Conservation (phyloP, 2,329 filamentous ascomycete species). For the Fusarium abutilonis region DNA sequence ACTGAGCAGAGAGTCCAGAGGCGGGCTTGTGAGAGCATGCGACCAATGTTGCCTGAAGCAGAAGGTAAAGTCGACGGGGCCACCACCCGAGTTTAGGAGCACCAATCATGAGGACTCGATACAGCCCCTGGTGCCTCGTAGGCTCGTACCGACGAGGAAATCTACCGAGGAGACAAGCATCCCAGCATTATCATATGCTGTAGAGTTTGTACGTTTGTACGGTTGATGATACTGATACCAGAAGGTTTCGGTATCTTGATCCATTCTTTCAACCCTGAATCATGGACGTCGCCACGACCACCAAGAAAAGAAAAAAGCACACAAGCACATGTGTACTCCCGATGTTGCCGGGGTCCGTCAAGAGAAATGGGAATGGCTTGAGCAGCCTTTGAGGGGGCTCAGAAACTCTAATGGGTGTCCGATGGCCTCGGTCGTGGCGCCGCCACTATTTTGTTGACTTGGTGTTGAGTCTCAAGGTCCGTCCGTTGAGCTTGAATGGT, state of each 20-base stretch:
- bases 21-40: conserved; percentile 48
- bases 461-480: conserved; percentile 5
- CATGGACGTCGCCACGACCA: conserved; percentile 7
- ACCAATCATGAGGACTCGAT: conserved; percentile 49
- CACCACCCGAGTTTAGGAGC: conserved; percentile 45
- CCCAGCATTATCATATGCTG: conserved; percentile 23
- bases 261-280: conserved; percentile 11
- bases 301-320: neutral
- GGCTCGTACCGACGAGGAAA: conserved; percentile 39
- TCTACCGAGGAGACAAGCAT: conserved; percentile 43
- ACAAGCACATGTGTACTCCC: conserved; percentile 5
- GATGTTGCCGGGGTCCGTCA: conserved; percentile 29
- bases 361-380: conserved; percentile 18
- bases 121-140: conserved; percentile 39
- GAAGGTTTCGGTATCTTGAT: conserved; percentile 43
- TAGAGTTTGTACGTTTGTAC: no score
- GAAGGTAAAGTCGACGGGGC: conserved; percentile 50
- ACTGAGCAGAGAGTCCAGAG: conserved; percentile 44
- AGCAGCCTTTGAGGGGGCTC: conserved; percentile 17
- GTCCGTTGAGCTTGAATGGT: neutral
- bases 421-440: conserved; percentile 43
- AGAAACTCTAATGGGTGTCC: conserved; percentile 34
- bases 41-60: conserved; percentile 49
- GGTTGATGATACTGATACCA: conserved; percentile 1
- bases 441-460: conserved; percentile 38